Percentiles rank a stretch among this genome's conserved stretches.
phyloP scores from a whole-genome alignment of 2,329 filamentous ascomycete genomes.

The Phyllachora maydis region DNA sequence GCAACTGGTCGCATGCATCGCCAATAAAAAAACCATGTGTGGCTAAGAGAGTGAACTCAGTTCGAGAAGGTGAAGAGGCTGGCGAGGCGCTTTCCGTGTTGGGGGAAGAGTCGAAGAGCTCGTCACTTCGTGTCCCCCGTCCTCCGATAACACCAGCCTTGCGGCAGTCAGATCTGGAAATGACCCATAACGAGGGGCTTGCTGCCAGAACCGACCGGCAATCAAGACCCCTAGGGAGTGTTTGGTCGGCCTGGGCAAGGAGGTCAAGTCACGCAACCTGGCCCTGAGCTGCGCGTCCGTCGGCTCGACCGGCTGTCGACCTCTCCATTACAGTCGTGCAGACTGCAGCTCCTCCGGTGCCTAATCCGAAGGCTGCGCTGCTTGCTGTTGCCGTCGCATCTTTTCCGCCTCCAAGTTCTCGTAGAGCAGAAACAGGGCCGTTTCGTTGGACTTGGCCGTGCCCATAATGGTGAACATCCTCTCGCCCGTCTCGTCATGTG shows the following conservation, averaged over 20 bases:
- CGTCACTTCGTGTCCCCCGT: slow-evolving; percentile 23
- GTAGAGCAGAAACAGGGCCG: slow-evolving; percentile 86
- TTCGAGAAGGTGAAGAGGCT: slow-evolving; percentile 10
- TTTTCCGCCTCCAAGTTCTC: slow-evolving; percentile 99
- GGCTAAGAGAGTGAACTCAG: slow-evolving; percentile 15
- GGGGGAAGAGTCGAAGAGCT: no score
- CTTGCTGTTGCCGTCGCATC: slow-evolving; percentile 72
- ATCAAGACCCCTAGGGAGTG: slow-evolving; percentile 15
- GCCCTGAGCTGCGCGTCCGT: no score
- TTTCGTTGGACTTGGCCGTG: slow-evolving; percentile 82
- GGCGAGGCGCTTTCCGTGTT: slow-evolving; percentile 14
- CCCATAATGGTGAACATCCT: slow-evolving; percentile 99
- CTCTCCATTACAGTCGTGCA: no score
- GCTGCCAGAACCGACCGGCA: slow-evolving; percentile 29
- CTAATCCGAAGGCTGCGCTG: slow-evolving; percentile 32
- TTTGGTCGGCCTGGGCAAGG: slow-evolving; percentile 7
- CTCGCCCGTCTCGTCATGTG: slow-evolving; percentile 93
- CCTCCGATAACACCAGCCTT: slow-evolving; percentile 33
- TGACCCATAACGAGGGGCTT: slow-evolving; percentile 20
- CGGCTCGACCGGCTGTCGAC: no score
- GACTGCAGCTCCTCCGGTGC: slow-evolving; percentile 8
- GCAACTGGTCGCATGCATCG: no score
- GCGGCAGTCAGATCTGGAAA: slow-evolving; percentile 42
- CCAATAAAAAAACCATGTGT: slow-evolving; percentile 6
- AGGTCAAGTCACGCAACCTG: slow-evolving; percentile 2